These are phyloP conservation scores for Daldinia vernicosa DNA, from an alignment of 495 filamentous ascomycete species.

Conservation along the genomic window DNA sequence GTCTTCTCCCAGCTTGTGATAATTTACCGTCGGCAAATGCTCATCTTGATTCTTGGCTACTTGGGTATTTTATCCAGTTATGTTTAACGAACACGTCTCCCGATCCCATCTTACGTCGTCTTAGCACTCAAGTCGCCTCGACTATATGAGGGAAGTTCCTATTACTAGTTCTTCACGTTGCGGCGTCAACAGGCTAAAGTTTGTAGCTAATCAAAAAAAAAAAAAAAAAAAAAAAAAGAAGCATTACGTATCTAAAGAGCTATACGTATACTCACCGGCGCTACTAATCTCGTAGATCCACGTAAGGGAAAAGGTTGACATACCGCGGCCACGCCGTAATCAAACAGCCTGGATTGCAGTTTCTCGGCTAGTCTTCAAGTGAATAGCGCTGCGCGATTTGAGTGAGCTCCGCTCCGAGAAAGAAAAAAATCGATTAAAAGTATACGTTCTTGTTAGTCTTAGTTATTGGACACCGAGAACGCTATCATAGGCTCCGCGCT, in stretches of 20 bases:
- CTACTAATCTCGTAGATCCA: slow-evolving; percentile 6
- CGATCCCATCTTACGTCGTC: slow-evolving; percentile 31
- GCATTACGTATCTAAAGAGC: background rate
- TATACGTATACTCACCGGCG: background rate
- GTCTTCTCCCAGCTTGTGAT: slow-evolving; percentile 23
- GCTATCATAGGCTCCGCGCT: slow-evolving; percentile 13
- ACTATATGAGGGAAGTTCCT: background rate
- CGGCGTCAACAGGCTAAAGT: background rate
- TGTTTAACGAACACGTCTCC: slow-evolving; percentile 15
- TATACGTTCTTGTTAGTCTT: slow-evolving; percentile 1
- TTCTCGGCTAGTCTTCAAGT: background rate
- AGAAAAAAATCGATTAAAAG: background rate
- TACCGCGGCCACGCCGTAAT: slow-evolving; percentile 16
- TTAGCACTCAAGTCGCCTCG: slow-evolving; percentile 22
- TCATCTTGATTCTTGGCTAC: slow-evolving; percentile 29
- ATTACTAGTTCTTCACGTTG: slow-evolving; percentile 16
- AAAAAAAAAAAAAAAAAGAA: no score
- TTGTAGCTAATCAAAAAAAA: background rate
- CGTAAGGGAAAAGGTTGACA: background rate
- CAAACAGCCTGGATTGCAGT: background rate
- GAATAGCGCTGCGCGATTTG: slow-evolving; percentile 6
- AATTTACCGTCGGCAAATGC: slow-evolving; percentile 36
- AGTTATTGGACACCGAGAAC: slow-evolving; percentile 6
- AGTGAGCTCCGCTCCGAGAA: background rate
- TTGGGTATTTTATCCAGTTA: slow-evolving; percentile 38